Base-by-base conservation (phyloP, 1,284 basidiomycete species). In the Ceratobasidium theobromae region DNA sequence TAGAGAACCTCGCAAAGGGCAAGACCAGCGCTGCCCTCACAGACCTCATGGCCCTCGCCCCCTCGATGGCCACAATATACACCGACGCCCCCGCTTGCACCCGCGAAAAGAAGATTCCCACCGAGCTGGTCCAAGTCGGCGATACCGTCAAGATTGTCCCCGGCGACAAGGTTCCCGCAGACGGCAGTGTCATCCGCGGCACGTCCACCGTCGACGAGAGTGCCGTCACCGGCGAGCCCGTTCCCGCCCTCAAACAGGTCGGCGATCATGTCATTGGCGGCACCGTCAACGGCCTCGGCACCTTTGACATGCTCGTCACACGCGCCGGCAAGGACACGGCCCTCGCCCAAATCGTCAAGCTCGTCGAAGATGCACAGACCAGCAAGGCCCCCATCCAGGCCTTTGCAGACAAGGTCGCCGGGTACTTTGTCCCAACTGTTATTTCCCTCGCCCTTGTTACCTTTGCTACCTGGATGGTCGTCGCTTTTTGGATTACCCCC, bases 281-380 rank as follows among this genome's bases (percentile, higher is more conserved):
- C 1, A 99, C 97, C 0, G 88, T 99, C 75, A 99, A 99, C 73
- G 93, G 95, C 0, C 82, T 94, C 3, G 97, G 97, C 11, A 93
- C 94, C 0, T 92, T 99, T 76, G 94, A 99, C 74, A 95, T 99
- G 87, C 77, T 87, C 33, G 94, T 99, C 70, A 95, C 92, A 1
- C 89, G 95, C 23, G 94, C 97, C 1, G 97, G 97, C 53, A 91
- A 94, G 72, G 95, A 99, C 75, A 98, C 97, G 0, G 93, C 95
- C 0, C 83, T 99, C 3, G 84, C 93, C 1, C 97, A 99, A 78
- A 98, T 99, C 70, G 96, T 99, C 69, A 88, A 87, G 73, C 87
- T 99, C 66, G 97, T 99, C 69, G 94, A 98, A 74, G 95, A 99
- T 57, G 97, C 97, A 0, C 97, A 99, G 78, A 98, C 95, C 1